Conservation (phyloP, 495 filamentous ascomycete species). For the Aspergillus indologenus region DNA sequence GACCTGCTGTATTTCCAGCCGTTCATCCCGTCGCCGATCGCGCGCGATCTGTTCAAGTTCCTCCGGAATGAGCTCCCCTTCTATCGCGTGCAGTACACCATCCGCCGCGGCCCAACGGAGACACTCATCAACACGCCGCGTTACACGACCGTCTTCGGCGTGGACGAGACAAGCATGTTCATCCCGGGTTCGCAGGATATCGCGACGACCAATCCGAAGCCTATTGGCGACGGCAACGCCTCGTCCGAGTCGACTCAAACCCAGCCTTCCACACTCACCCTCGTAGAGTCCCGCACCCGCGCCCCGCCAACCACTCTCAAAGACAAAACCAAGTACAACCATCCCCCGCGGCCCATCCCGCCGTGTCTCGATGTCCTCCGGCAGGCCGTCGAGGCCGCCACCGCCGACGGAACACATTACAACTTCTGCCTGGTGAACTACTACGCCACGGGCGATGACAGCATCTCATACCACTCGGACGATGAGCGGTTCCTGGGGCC, state of each 20-base stretch:
- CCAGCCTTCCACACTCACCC: neutral
- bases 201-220: neutral
- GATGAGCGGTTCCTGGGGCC: conserved; percentile 70
- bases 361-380: conserved; percentile 59
- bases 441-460: conserved; percentile 66
- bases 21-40: conserved; percentile 51
- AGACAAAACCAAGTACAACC: conserved; percentile 45
- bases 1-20: conserved; percentile 68
- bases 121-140: conserved; percentile 64
- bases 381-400: conserved; percentile 53
- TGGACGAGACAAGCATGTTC: conserved; percentile 57
- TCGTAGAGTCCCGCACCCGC: conserved; percentile 19
- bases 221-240: too few species aligned
- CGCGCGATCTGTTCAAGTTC: conserved; percentile 61
- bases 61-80: conserved; percentile 62
- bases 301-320: conserved; percentile 32
- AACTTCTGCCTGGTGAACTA: conserved; percentile 79
- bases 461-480: conserved; percentile 72
- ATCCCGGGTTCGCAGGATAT: neutral
- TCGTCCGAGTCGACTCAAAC: neutral
- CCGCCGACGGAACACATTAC: conserved; percentile 49
- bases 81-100: conserved; percentile 68
- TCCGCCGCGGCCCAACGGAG: conserved; percentile 55
- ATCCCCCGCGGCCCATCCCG: conserved; percentile 62
- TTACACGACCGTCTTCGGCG: conserved; percentile 69